Evolutionary conservation across 2,329 filamentous ascomycete species (phyloP), one percentile per base, ranked within the genome.

Genomic region (Aspergillus intermedius): DNA sequence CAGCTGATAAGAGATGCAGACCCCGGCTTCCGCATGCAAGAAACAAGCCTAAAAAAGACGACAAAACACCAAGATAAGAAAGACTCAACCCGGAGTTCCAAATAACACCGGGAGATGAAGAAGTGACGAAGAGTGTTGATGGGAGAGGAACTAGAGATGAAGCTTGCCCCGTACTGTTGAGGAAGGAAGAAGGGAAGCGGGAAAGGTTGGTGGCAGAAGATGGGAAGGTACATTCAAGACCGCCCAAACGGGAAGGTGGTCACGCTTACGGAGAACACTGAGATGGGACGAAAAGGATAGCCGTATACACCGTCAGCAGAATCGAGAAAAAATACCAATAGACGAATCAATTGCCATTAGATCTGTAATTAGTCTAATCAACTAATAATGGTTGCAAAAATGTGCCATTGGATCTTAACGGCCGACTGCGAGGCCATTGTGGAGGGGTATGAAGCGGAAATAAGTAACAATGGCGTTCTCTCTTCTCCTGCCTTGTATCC

Each of bases 401-500:
- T 72, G 67, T 70, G 49, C 61, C 65, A 67, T 57, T 58, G 63
- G 60, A 65, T 64, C 68, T 72, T 69, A 70, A 63, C 60, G 58
- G 63, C 66, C 63, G 51, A 58, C 55, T 46, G 47, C 49, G 52
- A 61, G 50, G 67, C 65, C 53, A 65, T 60, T 63, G 63, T 67
- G 57, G 55, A 53, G 57, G 61, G 63, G 56, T 62, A 61, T 61
- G 59, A 65, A 67, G 64, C 65, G 62, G 66, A 70, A 64, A 70
- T 68, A 71, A 67, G 67, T 56, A 62, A 60, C 64, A 61, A 57
- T 65, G 58, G 53, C 48, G 47, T 52, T 76, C 63, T 48, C 54
- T 86, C 64, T 87, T 68, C 82, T 85, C 82, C 79, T 72, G 77
- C 79, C 77, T 82, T 85, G 81, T 86, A 84, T 85, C 82, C 81